Evolutionary conservation across 2,329 filamentous ascomycete genomes (phyloP), one percentile per base, ranked within the genome.

Genomic region (Sclerotinia subarctica): DNA sequence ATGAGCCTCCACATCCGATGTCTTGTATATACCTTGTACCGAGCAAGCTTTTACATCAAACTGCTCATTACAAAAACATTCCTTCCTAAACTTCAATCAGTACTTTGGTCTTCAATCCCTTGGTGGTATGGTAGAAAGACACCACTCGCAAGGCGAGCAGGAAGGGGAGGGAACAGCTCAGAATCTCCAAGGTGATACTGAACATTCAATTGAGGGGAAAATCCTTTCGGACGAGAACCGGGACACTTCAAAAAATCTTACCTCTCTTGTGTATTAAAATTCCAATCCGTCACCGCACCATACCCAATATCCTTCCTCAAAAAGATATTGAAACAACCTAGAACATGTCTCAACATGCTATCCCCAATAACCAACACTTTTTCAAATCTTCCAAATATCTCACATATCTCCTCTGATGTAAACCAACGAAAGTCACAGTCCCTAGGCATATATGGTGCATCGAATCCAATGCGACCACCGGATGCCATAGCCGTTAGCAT

Each of bases 41-140:
- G 81, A 82, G 72, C 81, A 83, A n/a, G 78, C 76, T 69, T 79
- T 82, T 63, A 82, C 79, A 75, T 83, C 79, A 73, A 83, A 83
- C 64, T 83, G 81, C 57, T 81, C 79, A 68, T 82, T 81, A 72
- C 81, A 83, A 74, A 83, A 83, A 72, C 81, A 83, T 19, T 79
- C 75, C 52, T 76, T 77, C 67, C 81, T 75, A 54, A 5, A 19
- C 2, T 38, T n/a, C 3, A 2, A 38, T 52, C 3, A 29, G 32
- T 51, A 32, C 1, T 10, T 51, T 24, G 19, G 11, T 32, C 32
- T 13, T 24, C 10, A 1, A 26, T 19, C 13, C 10, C 15, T 5
- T 10, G 19, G 8, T 0, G 13, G 26, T 17, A 29, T 19, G 38
- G 13, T 5, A n/a, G 8, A 11, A n/a, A 35, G 52, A n/a, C 2